Conservation (phyloP, 208 protist genomes). For the Acanthamoeba royreba region DNA sequence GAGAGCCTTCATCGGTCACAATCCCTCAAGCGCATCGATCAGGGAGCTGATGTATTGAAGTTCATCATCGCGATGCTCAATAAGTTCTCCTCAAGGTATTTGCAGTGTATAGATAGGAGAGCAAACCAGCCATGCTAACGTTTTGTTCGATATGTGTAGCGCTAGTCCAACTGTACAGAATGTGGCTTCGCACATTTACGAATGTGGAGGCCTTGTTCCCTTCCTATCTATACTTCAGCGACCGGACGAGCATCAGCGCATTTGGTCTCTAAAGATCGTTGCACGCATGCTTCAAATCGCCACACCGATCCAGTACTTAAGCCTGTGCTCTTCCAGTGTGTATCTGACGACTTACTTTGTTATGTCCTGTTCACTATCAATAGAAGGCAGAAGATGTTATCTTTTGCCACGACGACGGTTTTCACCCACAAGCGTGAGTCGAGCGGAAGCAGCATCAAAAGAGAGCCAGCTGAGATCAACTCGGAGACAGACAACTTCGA, state of each 20-base stretch:
- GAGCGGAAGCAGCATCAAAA: not conserved
- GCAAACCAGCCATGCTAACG: not conserved
- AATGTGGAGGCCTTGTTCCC: not conserved
- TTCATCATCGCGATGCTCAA: constrained; percentile 5
- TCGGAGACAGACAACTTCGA: not conserved
- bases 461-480: not conserved
- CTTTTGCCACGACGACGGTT: not conserved
- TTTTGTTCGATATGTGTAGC: not conserved
- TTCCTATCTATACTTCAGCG: not conserved
- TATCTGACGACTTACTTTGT: not conserved
- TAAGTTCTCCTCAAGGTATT: not conserved
- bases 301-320: not conserved
- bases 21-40: not conserved
- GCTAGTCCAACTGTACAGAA: not conserved
- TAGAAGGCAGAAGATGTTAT: not conserved
- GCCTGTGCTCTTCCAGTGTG: not conserved
- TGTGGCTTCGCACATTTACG: not conserved
- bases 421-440: not conserved
- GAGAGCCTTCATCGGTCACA: not conserved
- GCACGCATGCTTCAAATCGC: not conserved
- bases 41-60: not conserved
- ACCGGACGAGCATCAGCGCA: not conserved
- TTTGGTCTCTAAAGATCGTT: constrained; percentile 14
- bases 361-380: not conserved
- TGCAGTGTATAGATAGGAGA: not conserved